Evolutionary conservation across 2,329 filamentous ascomycete species (phyloP).

Genomic region (Acrocalymma vagum): DNA sequence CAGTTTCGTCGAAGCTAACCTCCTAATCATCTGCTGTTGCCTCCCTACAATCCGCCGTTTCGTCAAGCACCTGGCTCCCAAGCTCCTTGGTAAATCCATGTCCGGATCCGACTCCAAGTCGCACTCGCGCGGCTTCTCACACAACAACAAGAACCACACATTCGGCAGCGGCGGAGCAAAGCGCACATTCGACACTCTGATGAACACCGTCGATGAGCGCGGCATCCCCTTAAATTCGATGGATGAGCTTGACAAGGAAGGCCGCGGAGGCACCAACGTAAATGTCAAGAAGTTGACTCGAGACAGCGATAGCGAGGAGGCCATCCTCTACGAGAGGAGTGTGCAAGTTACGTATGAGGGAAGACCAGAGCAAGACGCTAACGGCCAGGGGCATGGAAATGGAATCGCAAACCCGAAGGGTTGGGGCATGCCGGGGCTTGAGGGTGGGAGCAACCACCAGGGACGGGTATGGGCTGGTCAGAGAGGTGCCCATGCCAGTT

Average conservation of each 20-base stretch:
- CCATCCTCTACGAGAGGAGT: constrained; percentile 26
- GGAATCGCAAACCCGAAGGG: constrained; percentile 60
- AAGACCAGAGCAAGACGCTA: too few relatives aligned
- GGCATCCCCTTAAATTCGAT: constrained; percentile 21
- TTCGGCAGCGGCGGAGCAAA: constrained; percentile 18
- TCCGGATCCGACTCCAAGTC: constrained; percentile 9
- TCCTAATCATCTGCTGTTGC: constrained; percentile 53
- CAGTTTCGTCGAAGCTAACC: constrained; percentile 51
- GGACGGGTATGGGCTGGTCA: too few relatives aligned
- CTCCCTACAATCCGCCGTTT: constrained; percentile 53
- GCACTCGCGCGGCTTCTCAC: constrained; percentile 7
- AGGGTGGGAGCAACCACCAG: too few relatives aligned
- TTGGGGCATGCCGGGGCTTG: too few relatives aligned
- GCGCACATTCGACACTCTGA: constrained; percentile 22
- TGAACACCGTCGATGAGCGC: constrained; percentile 21
- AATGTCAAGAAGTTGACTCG: constrained; percentile 6
- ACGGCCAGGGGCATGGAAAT: too few relatives aligned
- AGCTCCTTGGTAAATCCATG: constrained; percentile 18
- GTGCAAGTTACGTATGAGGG: constrained; percentile 25
- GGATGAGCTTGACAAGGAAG: too few relatives aligned
- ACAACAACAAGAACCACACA: constrained; percentile 11
- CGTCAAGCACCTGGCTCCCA: constrained; percentile 48
- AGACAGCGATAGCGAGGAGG: constrained; percentile 26
- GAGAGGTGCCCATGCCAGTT: too few relatives aligned
- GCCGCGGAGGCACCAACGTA: not conserved